Evolutionary conservation across 2,329 filamentous ascomycete species (phyloP), one percentile per base, ranked within the genome.

Genomic region (Hymenoscyphus salicellus): DNA sequence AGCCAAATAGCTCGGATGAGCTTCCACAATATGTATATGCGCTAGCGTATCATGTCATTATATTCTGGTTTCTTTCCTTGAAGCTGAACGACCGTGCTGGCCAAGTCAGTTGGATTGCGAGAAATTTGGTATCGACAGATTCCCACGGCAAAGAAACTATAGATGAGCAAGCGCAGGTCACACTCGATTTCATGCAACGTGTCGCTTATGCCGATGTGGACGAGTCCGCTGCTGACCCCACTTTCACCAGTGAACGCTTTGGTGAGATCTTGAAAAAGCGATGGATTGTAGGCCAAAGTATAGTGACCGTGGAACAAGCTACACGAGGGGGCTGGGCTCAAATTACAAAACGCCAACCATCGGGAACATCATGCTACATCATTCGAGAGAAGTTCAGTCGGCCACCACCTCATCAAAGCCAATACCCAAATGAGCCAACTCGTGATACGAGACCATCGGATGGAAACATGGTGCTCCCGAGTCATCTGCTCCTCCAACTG

Each of bases 61-160:
- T 93, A 1, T 97, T 96, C 75, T 99, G 95, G 95, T 99, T 98
- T 75, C 83, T 99, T 70, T 91, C 93, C 0, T 77, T 99, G 71
- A 94, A 92, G 73, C 83, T 97, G 60, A 86, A 89, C 43, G 93
- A 97, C 74, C 88, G 95, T 60, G 86, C 89, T 38, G 91, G 87
- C 66, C 89, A 96, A 69, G 93, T 97, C 60, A 87, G 88, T 32
- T 97, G 92, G 91, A 97, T 99, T 68, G 89, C 91, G 11, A 92
- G 89, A 73, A 92, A 92, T 68, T 83, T 99, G 14, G 81, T 86
- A 10, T 93, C 94, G 71, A 89, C 85, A 8, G 92, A 97, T 72
- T 84, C 85, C 28, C 85, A 89, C 65, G 92, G 92, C 17, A 86
- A 85, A 49, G 87, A 92, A 63, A 86, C 84, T 58, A 85, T 93